These are phyloP conservation scores for Elsinoe arachidis DNA, from an alignment of 2,329 filamentous ascomycete genomes.

Conservation along the genomic window DNA sequence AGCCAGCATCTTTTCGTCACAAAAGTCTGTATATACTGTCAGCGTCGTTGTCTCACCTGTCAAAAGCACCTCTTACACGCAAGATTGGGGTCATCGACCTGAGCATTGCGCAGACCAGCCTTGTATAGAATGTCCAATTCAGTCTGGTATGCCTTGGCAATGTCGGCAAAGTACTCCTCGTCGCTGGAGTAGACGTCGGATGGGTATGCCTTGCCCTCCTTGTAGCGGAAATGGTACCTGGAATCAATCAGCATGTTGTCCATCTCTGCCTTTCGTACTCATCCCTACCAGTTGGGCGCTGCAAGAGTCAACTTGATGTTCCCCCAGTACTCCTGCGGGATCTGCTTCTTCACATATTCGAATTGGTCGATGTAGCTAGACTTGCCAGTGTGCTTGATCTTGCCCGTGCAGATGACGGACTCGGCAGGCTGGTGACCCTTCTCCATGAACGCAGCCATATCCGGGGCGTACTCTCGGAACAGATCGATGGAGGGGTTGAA, in stretches of 20 bases:
- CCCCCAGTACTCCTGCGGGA: conserved; percentile 53
- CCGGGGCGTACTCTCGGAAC: conserved; percentile 45
- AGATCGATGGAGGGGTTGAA: conserved; percentile 40
- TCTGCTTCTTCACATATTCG: conserved; percentile 49
- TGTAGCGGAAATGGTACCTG: conserved; percentile 61
- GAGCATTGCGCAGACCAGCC: conserved; percentile 39
- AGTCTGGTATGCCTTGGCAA: conserved; percentile 39
- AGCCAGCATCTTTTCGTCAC: conserved; percentile 60
- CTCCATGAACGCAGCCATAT: conserved; percentile 54
- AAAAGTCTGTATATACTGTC: conserved; percentile 50
- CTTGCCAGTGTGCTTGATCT: conserved; percentile 48
- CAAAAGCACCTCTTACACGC: conserved; percentile 26
- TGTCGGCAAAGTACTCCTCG: conserved; percentile 40
- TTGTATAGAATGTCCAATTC: conserved; percentile 40
- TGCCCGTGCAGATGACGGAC: conserved; percentile 48
- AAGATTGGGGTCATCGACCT: conserved; percentile 42
- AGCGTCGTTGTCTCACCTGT: neutral
- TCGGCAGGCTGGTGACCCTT: conserved; percentile 48
- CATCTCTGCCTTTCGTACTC: conserved; percentile 29
- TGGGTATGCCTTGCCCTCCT: conserved; percentile 41
- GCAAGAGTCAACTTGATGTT: conserved; percentile 47
- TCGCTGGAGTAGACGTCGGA: conserved; percentile 39
- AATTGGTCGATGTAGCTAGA: conserved; percentile 52
- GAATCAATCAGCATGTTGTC: conserved; percentile 48
- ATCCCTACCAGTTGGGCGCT: conserved; percentile 22